Evolutionary conservation across 208 protist species (phyloP).

Genomic region (Crithidia expoeki): DNA sequence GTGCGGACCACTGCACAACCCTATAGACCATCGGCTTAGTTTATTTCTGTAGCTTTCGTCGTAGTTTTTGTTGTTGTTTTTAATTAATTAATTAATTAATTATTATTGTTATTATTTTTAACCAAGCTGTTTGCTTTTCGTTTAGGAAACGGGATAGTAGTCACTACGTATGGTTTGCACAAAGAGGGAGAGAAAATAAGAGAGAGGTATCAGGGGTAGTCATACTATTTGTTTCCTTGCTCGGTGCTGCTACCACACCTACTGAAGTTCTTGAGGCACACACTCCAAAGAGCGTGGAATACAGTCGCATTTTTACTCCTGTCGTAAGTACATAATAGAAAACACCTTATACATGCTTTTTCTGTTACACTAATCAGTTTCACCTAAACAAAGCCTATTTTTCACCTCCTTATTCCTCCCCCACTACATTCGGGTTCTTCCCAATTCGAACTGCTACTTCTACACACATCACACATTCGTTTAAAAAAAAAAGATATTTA

Average conservation of each 20-base stretch:
- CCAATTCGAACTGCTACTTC: background rate
- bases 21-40: conserved; percentile 6
- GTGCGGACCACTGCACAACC: background rate
- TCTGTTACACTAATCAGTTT: background rate
- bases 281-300: background rate
- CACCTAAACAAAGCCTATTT: background rate
- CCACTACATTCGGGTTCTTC: background rate
- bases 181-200: background rate
- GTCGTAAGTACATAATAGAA: conserved; percentile 3
- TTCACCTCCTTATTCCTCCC: background rate
- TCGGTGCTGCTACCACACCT: background rate
- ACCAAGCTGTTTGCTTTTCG: too few relatives aligned
- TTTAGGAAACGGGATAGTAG: background rate
- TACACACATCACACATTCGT: background rate
- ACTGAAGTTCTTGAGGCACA: background rate
- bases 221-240: background rate
- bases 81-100: background rate
- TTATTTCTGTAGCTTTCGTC: background rate
- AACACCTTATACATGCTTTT: conserved; percentile 18
- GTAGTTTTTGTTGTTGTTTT: background rate
- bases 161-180: background rate
- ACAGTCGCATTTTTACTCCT: conserved; percentile 7
- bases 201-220: background rate
- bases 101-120: conserved; percentile 15
- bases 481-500: background rate